Evolutionary conservation across 768 basidiomycete genomes (phyloP).

Genomic region (Tylopilus plumbeoviolaceoides): DNA sequence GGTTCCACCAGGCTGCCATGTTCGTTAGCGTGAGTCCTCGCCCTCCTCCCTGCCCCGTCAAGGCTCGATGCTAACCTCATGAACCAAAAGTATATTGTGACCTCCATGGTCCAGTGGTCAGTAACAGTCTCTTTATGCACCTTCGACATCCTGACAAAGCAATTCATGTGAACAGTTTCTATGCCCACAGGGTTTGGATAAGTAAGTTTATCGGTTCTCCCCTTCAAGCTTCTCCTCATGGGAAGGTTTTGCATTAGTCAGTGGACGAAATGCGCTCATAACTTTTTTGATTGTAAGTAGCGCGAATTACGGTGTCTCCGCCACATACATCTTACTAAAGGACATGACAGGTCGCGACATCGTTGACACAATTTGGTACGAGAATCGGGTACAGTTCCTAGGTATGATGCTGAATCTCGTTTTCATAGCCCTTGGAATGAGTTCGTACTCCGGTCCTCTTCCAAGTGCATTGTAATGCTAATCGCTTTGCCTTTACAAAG

Average conservation of each 20-base stretch:
- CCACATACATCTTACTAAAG: neutral
- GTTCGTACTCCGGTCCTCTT: neutral
- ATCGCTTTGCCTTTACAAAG: neutral
- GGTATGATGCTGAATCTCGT: neutral
- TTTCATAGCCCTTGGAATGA: conserved; percentile 1
- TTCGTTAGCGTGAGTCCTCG: neutral
- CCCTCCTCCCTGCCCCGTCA: too few species aligned
- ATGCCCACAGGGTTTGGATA: conserved; percentile 13
- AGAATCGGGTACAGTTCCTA: neutral
- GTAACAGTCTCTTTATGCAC: neutral
- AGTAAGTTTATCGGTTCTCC: neutral
- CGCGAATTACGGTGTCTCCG: neutral
- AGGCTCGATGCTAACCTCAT: neutral
- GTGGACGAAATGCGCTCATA: neutral
- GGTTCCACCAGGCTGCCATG: neutral
- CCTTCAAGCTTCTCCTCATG: neutral
- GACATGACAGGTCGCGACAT: neutral
- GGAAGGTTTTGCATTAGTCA: neutral
- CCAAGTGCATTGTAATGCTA: neutral
- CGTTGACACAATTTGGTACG: conserved; percentile 7
- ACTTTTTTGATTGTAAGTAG: conserved; percentile 9
- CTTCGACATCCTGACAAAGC: neutral
- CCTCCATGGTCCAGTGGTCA: conserved; percentile 12
- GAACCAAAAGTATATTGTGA: conserved; percentile 1
- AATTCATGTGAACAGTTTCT: conserved; percentile 5